A percentile compares a stretch with the other conserved stretches of the same genome.
Evolutionary conservation across 345 rosid species (phyloP).

Genomic region (Lumnitzera racemosa): DNA sequence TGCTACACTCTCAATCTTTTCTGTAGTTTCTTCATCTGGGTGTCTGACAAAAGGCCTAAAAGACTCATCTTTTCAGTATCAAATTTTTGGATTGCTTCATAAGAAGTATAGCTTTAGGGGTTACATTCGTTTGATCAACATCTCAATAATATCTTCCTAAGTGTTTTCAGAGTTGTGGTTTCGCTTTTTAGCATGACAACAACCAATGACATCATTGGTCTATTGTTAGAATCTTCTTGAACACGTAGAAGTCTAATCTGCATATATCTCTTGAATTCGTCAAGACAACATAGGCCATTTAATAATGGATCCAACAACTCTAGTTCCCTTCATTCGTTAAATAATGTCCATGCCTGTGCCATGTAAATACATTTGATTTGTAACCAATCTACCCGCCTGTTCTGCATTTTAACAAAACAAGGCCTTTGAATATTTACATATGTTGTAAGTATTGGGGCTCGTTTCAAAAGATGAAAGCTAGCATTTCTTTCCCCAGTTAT

Average conservation of each 20-base stretch:
- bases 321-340: constrained; percentile 31
- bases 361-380: background rate
- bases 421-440: constrained; percentile 14
- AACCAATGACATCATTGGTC: constrained; percentile 39
- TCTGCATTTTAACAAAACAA: no score
- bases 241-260: constrained; percentile 41
- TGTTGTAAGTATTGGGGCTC: constrained; percentile 22
- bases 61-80: no score
- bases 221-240: constrained; percentile 31
- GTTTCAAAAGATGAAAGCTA: constrained; percentile 12
- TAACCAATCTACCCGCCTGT: no score
- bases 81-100: no score
- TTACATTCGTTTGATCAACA: no score
- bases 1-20: no score
- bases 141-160: background rate
- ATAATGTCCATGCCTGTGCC: constrained; percentile 37
- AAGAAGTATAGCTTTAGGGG: no score
- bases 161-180: constrained; percentile 11
- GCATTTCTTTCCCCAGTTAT: constrained; percentile 35
- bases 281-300: constrained; percentile 13
- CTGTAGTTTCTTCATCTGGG: no score
- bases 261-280: constrained; percentile 34
- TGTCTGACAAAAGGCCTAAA: no score
- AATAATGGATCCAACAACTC: constrained; percentile 29
- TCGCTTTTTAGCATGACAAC: constrained; percentile 29